Evolutionary conservation across 2,329 filamentous ascomycete genomes (phyloP), one percentile per base, ranked within the genome.

Genomic region (Cercospora sp.): DNA sequence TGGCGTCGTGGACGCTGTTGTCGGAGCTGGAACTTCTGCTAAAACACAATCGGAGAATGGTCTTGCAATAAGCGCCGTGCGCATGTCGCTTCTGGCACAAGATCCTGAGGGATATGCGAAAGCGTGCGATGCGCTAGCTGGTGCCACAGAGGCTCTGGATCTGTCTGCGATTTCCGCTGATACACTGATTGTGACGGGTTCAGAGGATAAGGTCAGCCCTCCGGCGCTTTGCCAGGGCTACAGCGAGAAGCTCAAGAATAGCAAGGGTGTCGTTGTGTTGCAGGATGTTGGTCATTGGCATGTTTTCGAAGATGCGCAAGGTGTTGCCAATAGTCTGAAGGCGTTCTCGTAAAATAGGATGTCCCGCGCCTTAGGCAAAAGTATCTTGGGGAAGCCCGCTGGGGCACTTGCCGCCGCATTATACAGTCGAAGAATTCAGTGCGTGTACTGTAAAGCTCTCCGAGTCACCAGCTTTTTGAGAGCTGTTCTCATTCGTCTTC

Each of bases 81-180:
- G 81, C 5, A 71, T 83, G 28, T 83, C 80, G 5, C 75, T 88
- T 2, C 74, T 86, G 0, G 74, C 78, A 0, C 84, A 85, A 69
- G 82, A 86, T 69, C 79, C 83, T 0, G 85, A 88, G 69, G 83
- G 83, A 1, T 88, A 87, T 73, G 85, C 85, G 1, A 88, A 87
- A 68, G 85, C 80, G 0, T 85, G 83, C 51, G 77, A 78, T 30
- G 85, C 85, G 2, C 77, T 87, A 31, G 85, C 82, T 3, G 76
- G 76, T 3, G 80, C 80, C 0, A 74, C 73, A 1, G 70, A 74
- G 20, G 65, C 71, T 16, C 60, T 84, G 23, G 73, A 79, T 23
- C 70, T 83, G 2, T 69, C 75, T 20, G 68, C 73, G 6, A 61
- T 84, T 3, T 69, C 65, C 12, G 60, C 58, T 28, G 70, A 77